Evolutionary conservation across 805 yeast genomes (phyloP).

Genomic region (Nakazawaea wickerhamii): DNA sequence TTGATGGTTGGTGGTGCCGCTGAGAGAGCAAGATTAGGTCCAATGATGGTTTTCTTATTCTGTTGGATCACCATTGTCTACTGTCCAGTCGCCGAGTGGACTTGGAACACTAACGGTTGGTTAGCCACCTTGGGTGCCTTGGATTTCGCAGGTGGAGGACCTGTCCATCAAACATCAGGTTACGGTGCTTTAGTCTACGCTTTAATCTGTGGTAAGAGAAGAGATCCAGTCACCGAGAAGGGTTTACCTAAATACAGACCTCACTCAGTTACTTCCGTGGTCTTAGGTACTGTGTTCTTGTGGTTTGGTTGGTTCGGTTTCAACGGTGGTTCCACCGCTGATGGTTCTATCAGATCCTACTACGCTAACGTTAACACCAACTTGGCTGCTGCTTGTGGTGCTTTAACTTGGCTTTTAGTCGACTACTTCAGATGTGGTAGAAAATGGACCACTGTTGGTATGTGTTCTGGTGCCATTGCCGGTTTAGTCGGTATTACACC

Average conservation of each 20-base stretch:
- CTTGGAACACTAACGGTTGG: slow-evolving; percentile 97
- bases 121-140: slow-evolving; percentile 72
- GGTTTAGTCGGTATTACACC: slow-evolving; percentile 96
- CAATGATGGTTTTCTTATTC: slow-evolving; percentile 93
- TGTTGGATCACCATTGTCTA: slow-evolving; percentile 94
- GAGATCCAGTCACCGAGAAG: slow-evolving; percentile 64
- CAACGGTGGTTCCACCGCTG: slow-evolving; percentile 98
- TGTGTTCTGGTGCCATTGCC: slow-evolving; percentile 90
- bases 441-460: slow-evolving; percentile 90
- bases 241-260: slow-evolving; percentile 89
- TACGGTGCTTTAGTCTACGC: slow-evolving; percentile 94
- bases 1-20: slow-evolving; percentile 97
- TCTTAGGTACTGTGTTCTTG: slow-evolving; percentile 86
- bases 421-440: slow-evolving; percentile 84
- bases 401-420: slow-evolving; percentile 88
- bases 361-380: slow-evolving; percentile 92
- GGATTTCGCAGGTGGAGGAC: slow-evolving; percentile 99
- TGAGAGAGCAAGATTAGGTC: slow-evolving; percentile 93
- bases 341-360: slow-evolving; percentile 88
- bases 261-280: slow-evolving; percentile 86
- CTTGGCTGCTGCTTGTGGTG: slow-evolving; percentile 90
- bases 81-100: slow-evolving; percentile 96
- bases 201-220: slow-evolving; percentile 85
- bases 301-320: slow-evolving; percentile 99
- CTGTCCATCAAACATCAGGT: slow-evolving; percentile 94